phyloP scores from a whole-genome alignment of 2,329 filamentous ascomycete genomes.

The Diaporthe aspalathi region DNA sequence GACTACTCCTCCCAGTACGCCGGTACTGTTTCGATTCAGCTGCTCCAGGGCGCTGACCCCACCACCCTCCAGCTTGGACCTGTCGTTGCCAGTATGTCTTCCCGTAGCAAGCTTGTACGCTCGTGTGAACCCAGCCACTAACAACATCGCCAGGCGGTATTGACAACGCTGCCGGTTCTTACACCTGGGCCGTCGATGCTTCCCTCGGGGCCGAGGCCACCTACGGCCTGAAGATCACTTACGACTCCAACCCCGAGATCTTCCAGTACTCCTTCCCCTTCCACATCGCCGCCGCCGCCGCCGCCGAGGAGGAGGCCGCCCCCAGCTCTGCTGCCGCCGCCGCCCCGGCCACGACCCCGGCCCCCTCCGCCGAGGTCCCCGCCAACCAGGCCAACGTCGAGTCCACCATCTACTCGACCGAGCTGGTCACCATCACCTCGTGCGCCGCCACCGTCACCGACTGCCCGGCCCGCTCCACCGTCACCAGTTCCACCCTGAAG shows the following conservation, averaged over 20 bases:
- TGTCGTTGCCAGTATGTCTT: constrained; percentile 64
- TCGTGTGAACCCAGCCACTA: neutral
- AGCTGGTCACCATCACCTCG: constrained; percentile 71
- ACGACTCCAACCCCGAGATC: constrained; percentile 53
- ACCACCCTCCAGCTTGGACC: constrained; percentile 54
- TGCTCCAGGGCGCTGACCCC: constrained; percentile 64
- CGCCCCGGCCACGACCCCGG: constrained; percentile 47
- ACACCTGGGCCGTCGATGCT: constrained; percentile 63
- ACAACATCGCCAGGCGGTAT: constrained; percentile 52
- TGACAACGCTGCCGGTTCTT: constrained; percentile 58
- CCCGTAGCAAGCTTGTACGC: too few relatives aligned
- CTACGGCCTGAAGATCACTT: constrained; percentile 69
- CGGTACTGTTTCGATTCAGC: constrained; percentile 61
- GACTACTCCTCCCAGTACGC: constrained; percentile 53
- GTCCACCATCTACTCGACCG: constrained; percentile 66
- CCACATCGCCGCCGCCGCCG: constrained; percentile 61
- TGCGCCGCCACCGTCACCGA: constrained; percentile 65
- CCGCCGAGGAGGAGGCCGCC: constrained; percentile 39
- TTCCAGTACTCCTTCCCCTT: constrained; percentile 76
- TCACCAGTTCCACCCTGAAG: constrained; percentile 46
- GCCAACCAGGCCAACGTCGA: constrained; percentile 40
- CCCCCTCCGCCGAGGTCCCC: constrained; percentile 60
- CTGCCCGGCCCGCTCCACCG: constrained; percentile 56
- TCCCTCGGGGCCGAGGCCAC: constrained; percentile 57
- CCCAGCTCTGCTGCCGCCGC: constrained; percentile 41